Evolutionary conservation across 768 basidiomycete species (phyloP).

Genomic region (Pleurotus ostreatus): DNA sequence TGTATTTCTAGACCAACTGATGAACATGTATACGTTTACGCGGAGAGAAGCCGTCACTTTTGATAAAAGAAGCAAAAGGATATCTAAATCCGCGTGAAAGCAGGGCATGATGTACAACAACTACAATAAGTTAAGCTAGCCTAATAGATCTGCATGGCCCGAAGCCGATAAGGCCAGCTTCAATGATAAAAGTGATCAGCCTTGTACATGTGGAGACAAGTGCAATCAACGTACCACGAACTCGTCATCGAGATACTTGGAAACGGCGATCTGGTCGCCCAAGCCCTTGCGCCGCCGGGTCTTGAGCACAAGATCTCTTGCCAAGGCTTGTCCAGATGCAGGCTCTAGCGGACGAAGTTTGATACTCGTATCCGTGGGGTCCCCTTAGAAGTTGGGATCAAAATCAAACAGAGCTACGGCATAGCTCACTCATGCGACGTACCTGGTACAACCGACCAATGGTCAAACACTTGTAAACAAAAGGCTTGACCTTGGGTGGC

Average conservation of each 20-base stretch:
- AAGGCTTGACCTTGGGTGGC: conserved; percentile 99
- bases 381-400: conserved; percentile 47
- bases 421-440: conserved; percentile 19
- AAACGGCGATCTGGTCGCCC: conserved; percentile 95
- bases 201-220: not conserved
- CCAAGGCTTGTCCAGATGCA: conserved; percentile 92
- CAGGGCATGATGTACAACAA: not conserved
- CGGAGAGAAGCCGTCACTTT: not conserved
- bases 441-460: conserved; percentile 99
- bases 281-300: conserved; percentile 95
- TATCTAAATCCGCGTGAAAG: not conserved
- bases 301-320: conserved; percentile 93
- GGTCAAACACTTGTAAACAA: conserved; percentile 95
- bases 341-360: conserved; percentile 95
- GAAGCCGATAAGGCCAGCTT: conserved; percentile 92
- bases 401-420: no score
- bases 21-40: no score
- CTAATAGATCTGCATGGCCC: conserved; percentile 91
- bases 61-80: not conserved
- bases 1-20: conserved; percentile 61
- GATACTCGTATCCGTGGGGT: conserved; percentile 96
- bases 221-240: conserved; percentile 65
- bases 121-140: conserved; percentile 23
- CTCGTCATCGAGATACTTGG: conserved; percentile 96
- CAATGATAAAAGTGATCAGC: not conserved